Percentiles rank a stretch among this genome's conserved stretches.
phyloP scores from a whole-genome alignment of 306 rosid genomes.

The Geum urbanum region DNA sequence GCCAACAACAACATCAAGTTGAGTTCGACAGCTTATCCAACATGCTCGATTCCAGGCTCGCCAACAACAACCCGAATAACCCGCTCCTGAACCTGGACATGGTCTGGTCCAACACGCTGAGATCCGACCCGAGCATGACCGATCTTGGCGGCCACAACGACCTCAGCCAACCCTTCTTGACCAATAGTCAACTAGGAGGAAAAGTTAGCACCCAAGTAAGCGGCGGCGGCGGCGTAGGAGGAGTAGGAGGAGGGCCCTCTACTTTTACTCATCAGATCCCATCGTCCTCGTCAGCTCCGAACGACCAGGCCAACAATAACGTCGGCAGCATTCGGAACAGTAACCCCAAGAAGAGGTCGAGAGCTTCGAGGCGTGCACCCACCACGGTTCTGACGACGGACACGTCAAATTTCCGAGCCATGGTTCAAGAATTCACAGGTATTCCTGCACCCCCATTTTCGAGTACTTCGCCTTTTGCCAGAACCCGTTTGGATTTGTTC shows the following conservation, averaged over 20 bases:
- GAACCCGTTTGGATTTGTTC: constrained; percentile 69
- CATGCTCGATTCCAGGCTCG: constrained; percentile 43
- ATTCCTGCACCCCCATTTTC: constrained; percentile 89
- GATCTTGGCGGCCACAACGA: constrained; percentile 37
- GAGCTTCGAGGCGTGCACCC: constrained; percentile 95
- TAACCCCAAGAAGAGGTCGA: constrained; percentile 76
- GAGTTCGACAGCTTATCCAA: constrained; percentile 48
- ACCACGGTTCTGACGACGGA: constrained; percentile 88
- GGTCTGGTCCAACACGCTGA: constrained; percentile 45
- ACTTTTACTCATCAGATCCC: constrained; percentile 35
- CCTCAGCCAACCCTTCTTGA: constrained; percentile 31
- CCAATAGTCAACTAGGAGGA: constrained; percentile 31
- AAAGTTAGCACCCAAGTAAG: constrained; percentile 29
- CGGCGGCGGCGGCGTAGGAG: not conserved
- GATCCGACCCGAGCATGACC: constrained; percentile 50
- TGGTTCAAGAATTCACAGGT: constrained; percentile 99
- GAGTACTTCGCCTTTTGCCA: constrained; percentile 47
- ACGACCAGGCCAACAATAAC: constrained; percentile 23
- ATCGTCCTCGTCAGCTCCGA: constrained; percentile 14
- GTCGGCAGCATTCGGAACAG: constrained; percentile 37
- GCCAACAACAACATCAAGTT: constrained; percentile 20
- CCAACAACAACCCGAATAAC: constrained; percentile 22
- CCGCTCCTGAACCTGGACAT: constrained; percentile 43
- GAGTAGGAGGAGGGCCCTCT: constrained; percentile 5
- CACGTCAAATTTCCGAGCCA: constrained; percentile 91